phyloP scores from a whole-genome alignment of 129 eudicot species.

The Scalesia atractyloides region DNA sequence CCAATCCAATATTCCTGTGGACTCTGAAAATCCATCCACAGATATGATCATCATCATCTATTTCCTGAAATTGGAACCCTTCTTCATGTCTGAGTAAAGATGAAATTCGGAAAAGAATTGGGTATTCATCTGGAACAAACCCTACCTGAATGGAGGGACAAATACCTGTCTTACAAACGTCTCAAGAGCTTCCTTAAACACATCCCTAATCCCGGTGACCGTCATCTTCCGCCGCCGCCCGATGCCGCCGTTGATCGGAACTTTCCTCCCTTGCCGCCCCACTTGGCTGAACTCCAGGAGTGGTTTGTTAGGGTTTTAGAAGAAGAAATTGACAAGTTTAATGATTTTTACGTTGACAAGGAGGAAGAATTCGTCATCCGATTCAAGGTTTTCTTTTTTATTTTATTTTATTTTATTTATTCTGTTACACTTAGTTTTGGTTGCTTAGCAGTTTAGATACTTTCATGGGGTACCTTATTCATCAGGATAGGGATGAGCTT shows the following conservation, averaged over 20 bases:
- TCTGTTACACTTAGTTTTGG: no score
- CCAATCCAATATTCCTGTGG: slow-evolving; percentile 8
- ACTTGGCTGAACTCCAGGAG: slow-evolving; percentile 56
- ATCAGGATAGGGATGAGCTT: no score
- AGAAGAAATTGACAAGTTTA: slow-evolving; percentile 81
- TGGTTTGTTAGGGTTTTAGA: slow-evolving; percentile 74
- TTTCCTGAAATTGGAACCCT: neutral
- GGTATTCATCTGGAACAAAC: slow-evolving; percentile 81
- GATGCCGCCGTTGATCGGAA: slow-evolving; percentile 8
- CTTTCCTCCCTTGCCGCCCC: slow-evolving; percentile 31
- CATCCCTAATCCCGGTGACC: slow-evolving; percentile 39
- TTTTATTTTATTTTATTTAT: neutral
- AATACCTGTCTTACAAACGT: slow-evolving; percentile 80
- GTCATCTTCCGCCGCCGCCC: slow-evolving; percentile 23
- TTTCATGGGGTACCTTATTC: no score
- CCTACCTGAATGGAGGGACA: slow-evolving; percentile 96
- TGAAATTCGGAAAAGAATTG: slow-evolving; percentile 93
- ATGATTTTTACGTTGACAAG: slow-evolving; percentile 89
- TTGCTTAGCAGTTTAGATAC: no score
- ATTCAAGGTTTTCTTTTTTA: slow-evolving; percentile 54
- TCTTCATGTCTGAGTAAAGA: slow-evolving; percentile 22
- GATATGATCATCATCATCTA: slow-evolving; percentile 3
- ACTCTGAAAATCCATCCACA: neutral
- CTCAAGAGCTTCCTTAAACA: slow-evolving; percentile 74
- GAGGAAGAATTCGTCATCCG: slow-evolving; percentile 90